Conservation (phyloP, 2,329 filamentous ascomycete species). For the Paraconiothyrium brasiliense region DNA sequence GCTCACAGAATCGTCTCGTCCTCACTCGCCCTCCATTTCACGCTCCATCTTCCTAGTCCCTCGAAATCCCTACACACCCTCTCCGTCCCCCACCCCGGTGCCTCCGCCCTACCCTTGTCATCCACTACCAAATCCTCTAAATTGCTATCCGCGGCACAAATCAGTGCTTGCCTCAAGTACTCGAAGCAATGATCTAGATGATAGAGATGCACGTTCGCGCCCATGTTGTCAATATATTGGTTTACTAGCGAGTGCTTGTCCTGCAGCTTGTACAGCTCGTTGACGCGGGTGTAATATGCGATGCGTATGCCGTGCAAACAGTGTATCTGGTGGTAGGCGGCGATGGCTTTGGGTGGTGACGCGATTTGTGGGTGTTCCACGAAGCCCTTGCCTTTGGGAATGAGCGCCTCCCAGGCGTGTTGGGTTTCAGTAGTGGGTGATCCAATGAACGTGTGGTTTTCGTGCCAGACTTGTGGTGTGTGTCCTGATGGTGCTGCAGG, state of each 20-base stretch:
- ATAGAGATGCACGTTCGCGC: constrained; percentile 1
- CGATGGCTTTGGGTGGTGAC: constrained; percentile 3
- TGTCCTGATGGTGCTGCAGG: constrained; percentile 2
- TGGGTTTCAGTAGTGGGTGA: constrained; percentile 9
- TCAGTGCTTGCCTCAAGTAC: constrained; percentile 24
- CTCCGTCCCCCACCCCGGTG: constrained; percentile 20
- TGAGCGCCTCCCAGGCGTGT: constrained; percentile 18
- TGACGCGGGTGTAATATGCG: constrained; percentile 6
- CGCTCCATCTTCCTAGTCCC: constrained; percentile 15
- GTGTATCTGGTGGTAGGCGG: constrained; percentile 16
- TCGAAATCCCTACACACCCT: constrained; percentile 21
- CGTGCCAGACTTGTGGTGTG: constrained; percentile 13
- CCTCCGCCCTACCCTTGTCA: constrained; percentile 14
- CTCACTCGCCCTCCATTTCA: constrained; percentile 3
- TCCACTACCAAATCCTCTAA: constrained; percentile 19
- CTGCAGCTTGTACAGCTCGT: constrained; percentile 13
- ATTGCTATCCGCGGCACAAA: constrained; percentile 26
- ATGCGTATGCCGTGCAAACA: constrained; percentile 14
- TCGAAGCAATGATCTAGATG: constrained; percentile 28
- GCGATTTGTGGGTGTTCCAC: constrained; percentile 10
- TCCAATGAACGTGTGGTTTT: constrained; percentile 12
- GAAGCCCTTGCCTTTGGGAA: constrained; percentile 20
- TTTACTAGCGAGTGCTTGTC: neutral
- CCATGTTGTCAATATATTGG: constrained; percentile 7
- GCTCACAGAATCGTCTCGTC: constrained; percentile 1